phyloP scores from a whole-genome alignment of 352 stramenopile genomes.

The Pythium coloratum region DNA sequence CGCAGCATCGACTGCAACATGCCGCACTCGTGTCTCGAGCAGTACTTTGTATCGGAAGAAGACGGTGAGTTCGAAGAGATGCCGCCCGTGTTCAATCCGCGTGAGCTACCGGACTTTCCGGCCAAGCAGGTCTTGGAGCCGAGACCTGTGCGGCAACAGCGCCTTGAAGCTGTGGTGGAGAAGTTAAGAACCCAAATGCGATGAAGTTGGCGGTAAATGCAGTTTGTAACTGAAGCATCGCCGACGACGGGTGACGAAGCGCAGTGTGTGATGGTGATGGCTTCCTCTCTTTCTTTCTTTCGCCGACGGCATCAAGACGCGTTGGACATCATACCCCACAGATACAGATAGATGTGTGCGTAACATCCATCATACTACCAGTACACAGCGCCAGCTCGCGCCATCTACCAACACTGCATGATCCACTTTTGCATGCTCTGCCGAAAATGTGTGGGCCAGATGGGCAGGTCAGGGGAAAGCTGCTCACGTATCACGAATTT shows the following conservation, averaged over 20 bases:
- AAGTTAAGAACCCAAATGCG: conserved; percentile 30
- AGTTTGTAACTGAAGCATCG: not conserved
- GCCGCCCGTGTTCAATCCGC: conserved; percentile 45
- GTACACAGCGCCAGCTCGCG: not conserved
- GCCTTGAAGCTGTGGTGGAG: conserved; percentile 37
- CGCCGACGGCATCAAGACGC: not conserved
- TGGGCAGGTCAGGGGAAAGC: conserved; percentile 4
- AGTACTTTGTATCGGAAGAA: conserved; percentile 49
- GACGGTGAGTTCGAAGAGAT: conserved; percentile 41
- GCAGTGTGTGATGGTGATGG: not conserved
- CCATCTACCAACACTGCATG: not conserved
- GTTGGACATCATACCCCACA: not conserved
- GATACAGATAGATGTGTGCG: not conserved
- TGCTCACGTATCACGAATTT: not conserved
- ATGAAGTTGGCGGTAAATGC: not conserved
- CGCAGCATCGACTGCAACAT: conserved; percentile 61
- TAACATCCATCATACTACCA: not conserved
- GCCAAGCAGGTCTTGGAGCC: conserved; percentile 22
- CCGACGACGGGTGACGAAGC: conserved; percentile 1
- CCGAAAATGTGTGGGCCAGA: conserved; percentile 1
- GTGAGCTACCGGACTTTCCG: conserved; percentile 48
- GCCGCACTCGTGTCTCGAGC: conserved; percentile 51
- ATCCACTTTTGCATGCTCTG: not conserved
- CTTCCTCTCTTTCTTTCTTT: not conserved
- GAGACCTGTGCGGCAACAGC: conserved; percentile 19